A percentile compares a stretch with the other conserved stretches of the same genome.
These are phyloP conservation scores for Kingdonia uniflora DNA, from an alignment of 164 flowering plant species.

Conservation along the genomic window DNA sequence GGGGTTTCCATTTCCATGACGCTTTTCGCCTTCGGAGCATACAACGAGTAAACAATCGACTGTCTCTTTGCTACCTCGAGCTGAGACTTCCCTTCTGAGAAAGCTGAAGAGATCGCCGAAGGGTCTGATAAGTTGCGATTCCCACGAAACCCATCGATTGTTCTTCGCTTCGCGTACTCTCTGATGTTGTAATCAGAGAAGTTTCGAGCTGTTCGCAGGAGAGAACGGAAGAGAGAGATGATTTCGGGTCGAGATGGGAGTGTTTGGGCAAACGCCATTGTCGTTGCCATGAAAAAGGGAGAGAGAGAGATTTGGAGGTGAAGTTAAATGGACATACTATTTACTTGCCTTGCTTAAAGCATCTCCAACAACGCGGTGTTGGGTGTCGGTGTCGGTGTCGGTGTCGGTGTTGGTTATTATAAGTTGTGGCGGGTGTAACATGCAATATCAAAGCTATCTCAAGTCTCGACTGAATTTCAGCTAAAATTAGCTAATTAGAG, in stretches of 20 bases:
- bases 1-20: conserved; percentile 42
- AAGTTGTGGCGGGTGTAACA: too few species aligned
- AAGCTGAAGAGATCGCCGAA: conserved; percentile 32
- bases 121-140: conserved; percentile 41
- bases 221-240: conserved; percentile 17
- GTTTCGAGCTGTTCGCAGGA: conserved; percentile 44
- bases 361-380: too few species aligned
- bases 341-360: too few species aligned
- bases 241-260: conserved; percentile 13
- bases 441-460: too few species aligned
- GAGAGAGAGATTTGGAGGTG: too few species aligned
- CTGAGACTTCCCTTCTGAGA: conserved; percentile 49
- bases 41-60: conserved; percentile 52
- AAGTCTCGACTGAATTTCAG: too few species aligned
- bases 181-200: conserved; percentile 78
- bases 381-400: too few species aligned
- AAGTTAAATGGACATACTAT: too few species aligned
- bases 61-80: conserved; percentile 58
- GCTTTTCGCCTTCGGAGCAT: conserved; percentile 48
- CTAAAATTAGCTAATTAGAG: too few species aligned
- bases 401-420: too few species aligned
- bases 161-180: conserved; percentile 62
- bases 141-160: conserved; percentile 54
- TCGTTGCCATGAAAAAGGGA: not conserved
- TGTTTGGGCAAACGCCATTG: too few species aligned